These are phyloP conservation scores for Linum trigynum DNA, from an alignment of 345 rosid species.

Conservation along the genomic window DNA sequence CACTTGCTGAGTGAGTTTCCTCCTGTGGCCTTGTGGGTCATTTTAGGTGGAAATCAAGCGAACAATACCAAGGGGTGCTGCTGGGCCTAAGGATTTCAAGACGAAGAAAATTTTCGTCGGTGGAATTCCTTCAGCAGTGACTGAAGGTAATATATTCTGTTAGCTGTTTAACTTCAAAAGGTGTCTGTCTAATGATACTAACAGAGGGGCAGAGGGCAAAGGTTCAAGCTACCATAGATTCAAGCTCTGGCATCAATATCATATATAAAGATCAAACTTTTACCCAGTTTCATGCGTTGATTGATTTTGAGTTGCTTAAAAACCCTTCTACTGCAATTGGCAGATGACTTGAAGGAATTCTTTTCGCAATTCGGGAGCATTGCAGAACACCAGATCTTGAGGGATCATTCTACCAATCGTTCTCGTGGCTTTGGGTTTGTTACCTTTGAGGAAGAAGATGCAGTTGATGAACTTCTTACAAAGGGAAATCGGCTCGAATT, in stretches of 20 bases:
- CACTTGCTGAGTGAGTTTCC: too few relatives aligned
- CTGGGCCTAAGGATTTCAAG: slow-evolving; percentile 65
- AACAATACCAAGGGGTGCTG: slow-evolving; percentile 82
- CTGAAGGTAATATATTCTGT: slow-evolving; percentile 50
- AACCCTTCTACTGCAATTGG: neutral
- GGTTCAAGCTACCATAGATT: too few relatives aligned
- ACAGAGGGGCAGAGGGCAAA: too few relatives aligned
- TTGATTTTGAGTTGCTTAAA: neutral
- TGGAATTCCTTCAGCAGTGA: slow-evolving; percentile 74
- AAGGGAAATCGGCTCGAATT: slow-evolving; percentile 24
- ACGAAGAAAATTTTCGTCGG: slow-evolving; percentile 97
- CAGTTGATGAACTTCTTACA: slow-evolving; percentile 22
- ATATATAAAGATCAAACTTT: too few relatives aligned
- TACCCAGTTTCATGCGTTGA: neutral
- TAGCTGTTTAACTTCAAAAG: neutral
- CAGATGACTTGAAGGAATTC: slow-evolving; percentile 28
- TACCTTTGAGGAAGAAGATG: slow-evolving; percentile 21
- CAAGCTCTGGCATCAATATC: too few relatives aligned
- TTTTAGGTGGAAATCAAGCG: slow-evolving; percentile 82
- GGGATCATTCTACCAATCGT: slow-evolving; percentile 26
- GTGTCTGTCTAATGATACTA: too few relatives aligned
- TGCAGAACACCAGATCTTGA: slow-evolving; percentile 26
- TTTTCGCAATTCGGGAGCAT: slow-evolving; percentile 25
- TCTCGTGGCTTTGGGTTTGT: slow-evolving; percentile 34
- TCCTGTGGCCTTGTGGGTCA: slow-evolving; percentile 14